A percentile compares a stretch with the other conserved stretches of the same genome.
Evolutionary conservation across 495 filamentous ascomycete species (phyloP).

Genomic region (Xylaria longipes): DNA sequence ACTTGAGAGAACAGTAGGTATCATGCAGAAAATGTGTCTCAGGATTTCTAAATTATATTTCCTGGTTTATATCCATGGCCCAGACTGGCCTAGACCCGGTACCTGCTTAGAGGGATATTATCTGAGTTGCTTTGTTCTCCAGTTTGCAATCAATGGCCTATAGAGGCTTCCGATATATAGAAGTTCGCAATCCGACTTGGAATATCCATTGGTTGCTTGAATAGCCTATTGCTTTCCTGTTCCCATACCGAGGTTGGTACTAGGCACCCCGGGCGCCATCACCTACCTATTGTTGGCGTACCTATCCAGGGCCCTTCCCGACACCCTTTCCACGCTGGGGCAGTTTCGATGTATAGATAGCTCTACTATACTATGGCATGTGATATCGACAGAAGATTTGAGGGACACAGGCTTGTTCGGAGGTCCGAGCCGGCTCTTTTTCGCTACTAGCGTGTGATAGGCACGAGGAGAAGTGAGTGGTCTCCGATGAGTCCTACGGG

Average conservation of each 20-base stretch:
- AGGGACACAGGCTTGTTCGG: neutral
- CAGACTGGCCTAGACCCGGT: neutral
- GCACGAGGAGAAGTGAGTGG: neutral
- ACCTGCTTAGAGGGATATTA: neutral
- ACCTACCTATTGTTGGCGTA: neutral
- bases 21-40: neutral
- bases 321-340: neutral
- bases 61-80: neutral
- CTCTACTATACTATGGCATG: neutral
- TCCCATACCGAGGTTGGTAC: neutral
- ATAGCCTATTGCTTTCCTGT: neutral
- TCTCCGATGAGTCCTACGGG: neutral
- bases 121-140: neutral
- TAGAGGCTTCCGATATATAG: neutral
- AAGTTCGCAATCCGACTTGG: neutral
- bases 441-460: neutral
- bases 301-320: neutral
- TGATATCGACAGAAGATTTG: neutral
- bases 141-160: neutral
- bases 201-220: neutral
- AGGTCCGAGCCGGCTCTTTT: constrained; percentile 6
- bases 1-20: neutral
- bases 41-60: neutral
- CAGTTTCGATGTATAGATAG: neutral
- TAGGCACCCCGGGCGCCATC: neutral